Base-by-base conservation (phyloP, 805 yeast species). In the Ogataea minuta region DNA sequence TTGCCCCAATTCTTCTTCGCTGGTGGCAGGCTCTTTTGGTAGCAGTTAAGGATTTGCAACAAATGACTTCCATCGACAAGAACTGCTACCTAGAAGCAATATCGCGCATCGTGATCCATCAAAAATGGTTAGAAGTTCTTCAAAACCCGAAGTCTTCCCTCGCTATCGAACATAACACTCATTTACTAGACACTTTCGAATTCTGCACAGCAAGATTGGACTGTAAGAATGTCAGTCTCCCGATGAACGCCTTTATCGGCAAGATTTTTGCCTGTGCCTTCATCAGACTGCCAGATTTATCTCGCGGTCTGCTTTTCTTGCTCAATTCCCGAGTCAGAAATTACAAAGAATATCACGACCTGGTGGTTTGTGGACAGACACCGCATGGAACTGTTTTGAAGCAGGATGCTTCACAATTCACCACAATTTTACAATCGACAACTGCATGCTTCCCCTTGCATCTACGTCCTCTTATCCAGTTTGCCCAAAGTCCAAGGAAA, bases 241-340 rank as follows among this genome's bases (percentile, higher is more conserved):
- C 82, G 5, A 59, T 74, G 14, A 68, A 77, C 15, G 87, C 88
- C 3, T 81, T 83, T 49, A 65, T 78, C 9, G 91, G 91, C 5
- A 83, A 84, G 52, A 72, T 79, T 3, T 72, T 84, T 56, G 89
- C 89, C 1, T 76, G 78, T 52, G 64, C 78, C 3, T 84, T 71
- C 46, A 73, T 74, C 55, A 63, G 69, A 44, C 60, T 81, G 3
- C 78, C 80, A 0, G 68, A 72, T 19, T 72, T 81, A 4, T 75
- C 83, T 12, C 68, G 68, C 35, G 81, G 82, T 1, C 56, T 81
- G 26, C 54, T 79, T 31, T 81, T 81, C 46, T 53, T 79, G 14
- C 59, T 81, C 28, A 77, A 76, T 50, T 74, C 79, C 31, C 77
- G 77, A 54, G 73, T 75, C 45, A 52, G 58, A 27, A 59, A 70